Conservation (phyloP, 1,139 yeast species). For the Pichia sp. region DNA sequence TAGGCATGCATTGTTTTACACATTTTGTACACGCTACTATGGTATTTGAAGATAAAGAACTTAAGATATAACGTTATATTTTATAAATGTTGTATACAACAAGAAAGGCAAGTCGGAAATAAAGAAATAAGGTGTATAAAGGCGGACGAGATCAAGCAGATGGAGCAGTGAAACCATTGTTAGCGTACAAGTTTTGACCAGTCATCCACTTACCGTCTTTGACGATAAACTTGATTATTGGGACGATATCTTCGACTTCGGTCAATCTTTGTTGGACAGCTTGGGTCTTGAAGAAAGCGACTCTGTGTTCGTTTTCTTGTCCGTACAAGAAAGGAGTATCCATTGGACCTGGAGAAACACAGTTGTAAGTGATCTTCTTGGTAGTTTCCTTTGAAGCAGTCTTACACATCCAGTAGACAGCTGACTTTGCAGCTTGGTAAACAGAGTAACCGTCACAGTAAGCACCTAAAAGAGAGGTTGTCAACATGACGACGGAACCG, state of each 20-base stretch:
- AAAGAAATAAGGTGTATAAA: too few relatives aligned
- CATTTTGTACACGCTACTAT: too few relatives aligned
- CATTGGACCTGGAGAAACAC: slow-evolving; percentile 73
- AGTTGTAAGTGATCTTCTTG: slow-evolving; percentile 50
- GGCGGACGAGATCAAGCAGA: too few relatives aligned
- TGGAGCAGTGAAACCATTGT: slow-evolving; percentile 65
- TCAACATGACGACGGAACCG: slow-evolving; percentile 56
- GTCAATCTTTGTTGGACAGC: slow-evolving; percentile 53
- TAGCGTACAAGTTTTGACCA: slow-evolving; percentile 65
- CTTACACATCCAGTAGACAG: slow-evolving; percentile 58
- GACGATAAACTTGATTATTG: slow-evolving; percentile 57
- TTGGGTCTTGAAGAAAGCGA: slow-evolving; percentile 53
- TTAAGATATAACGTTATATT: too few relatives aligned
- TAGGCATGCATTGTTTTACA: too few relatives aligned
- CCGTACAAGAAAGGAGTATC: slow-evolving; percentile 68
- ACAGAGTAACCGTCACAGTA: slow-evolving; percentile 56
- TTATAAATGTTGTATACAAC: too few relatives aligned
- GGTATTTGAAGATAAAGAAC: too few relatives aligned
- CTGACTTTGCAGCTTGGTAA: slow-evolving; percentile 62
- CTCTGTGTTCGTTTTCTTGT: slow-evolving; percentile 52
- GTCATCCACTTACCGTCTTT: slow-evolving; percentile 70
- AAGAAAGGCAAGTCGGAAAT: neutral
- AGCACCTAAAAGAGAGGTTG: slow-evolving; percentile 66
- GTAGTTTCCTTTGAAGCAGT: slow-evolving; percentile 58
- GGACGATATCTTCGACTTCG: slow-evolving; percentile 59